Evolutionary conservation across 2,329 filamentous ascomycete genomes (phyloP), one percentile per base, ranked within the genome.

Genomic region (Pleoardoris graminearum): DNA sequence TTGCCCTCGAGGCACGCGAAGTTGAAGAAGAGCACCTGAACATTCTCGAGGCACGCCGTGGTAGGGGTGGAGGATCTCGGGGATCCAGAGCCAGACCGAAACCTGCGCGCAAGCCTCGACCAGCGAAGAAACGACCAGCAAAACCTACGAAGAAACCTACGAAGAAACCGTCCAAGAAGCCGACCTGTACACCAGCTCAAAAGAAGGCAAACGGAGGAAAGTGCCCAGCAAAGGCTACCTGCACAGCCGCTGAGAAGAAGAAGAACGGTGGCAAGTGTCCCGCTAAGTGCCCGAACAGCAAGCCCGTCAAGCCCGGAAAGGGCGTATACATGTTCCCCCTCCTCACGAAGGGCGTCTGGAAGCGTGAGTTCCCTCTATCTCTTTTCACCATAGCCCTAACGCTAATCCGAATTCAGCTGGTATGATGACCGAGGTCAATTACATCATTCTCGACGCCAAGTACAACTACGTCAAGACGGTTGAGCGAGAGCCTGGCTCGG

Each of bases 391-490:
- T 41, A 41, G 22, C 14, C 37, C 37, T 41, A 41, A 41, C 37
- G 37, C 37, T 41, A 27, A 41, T 41, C 23, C 37, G 37, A 41
- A 41, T 16, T 5, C 44, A 47, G 44, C 44, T 21, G 44, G 44
- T n/a, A 29, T 27, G 14, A 11, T 47, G 4, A 29, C 44, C 23
- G 22, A 47, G n/a, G n/a, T 29, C 44, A 47, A 21, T 11, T 47
- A 47, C 23, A 29, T 47, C 44, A 47, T 47, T 17, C 32, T 47
- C 16, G 44, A 47, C 44, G 33, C 27, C 44, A 38, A 47, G 5
- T 47, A n/a, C 23, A 47, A 47, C 44, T 47, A 47, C 44, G 44
- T 47, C 16, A 47, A 47, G 16, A 47, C 44, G 21, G n/a, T 29
- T 12, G 33, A 47, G 33, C 22, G 44, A 37, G 16, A 47, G 44